Percentiles rank a stretch among this genome's conserved stretches.
Evolutionary conservation across 805 yeast genomes (phyloP).

Genomic region (Suhomyces faveliae): DNA sequence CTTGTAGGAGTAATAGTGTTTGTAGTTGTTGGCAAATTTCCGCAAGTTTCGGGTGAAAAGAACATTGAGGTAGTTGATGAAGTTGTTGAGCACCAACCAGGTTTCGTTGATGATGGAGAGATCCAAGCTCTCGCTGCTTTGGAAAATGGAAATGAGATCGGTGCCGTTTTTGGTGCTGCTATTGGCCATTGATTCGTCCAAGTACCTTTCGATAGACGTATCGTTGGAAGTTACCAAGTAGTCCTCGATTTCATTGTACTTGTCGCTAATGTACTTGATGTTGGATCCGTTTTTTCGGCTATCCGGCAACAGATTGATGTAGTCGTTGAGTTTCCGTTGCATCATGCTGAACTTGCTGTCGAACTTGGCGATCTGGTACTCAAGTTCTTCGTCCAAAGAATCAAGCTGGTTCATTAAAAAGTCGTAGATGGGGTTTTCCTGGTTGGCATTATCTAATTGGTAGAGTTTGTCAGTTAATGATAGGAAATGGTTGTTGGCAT

Average conservation of each 20-base stretch:
- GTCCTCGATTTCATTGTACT: slow-evolving; percentile 36
- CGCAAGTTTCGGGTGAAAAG: slow-evolving; percentile 27
- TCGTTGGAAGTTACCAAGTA: slow-evolving; percentile 27
- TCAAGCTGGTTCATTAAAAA: slow-evolving; percentile 35
- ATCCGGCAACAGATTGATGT: slow-evolving; percentile 31
- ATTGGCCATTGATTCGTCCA: not conserved
- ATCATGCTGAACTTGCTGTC: slow-evolving; percentile 33
- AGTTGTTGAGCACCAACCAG: slow-evolving; percentile 41
- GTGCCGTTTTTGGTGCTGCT: not conserved
- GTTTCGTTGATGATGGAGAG: slow-evolving; percentile 42
- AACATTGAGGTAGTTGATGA: slow-evolving; percentile 32
- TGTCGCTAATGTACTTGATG: slow-evolving; percentile 37
- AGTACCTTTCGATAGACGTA: slow-evolving; percentile 1
- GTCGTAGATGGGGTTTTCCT: slow-evolving; percentile 33
- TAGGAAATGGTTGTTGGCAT: slow-evolving; percentile 25
- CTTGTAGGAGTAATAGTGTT: slow-evolving; percentile 28
- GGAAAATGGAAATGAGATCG: slow-evolving; percentile 21
- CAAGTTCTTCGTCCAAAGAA: slow-evolving; percentile 31
- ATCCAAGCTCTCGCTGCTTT: slow-evolving; percentile 40
- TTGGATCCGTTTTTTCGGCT: slow-evolving; percentile 35
- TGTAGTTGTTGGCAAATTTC: slow-evolving; percentile 39
- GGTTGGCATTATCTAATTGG: slow-evolving; percentile 24
- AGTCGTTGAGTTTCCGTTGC: slow-evolving; percentile 39
- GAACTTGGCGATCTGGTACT: slow-evolving; percentile 36
- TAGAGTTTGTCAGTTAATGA: slow-evolving; percentile 40